Evolutionary conservation across 306 rosid genomes (phyloP), one percentile per base, ranked within the genome.

Genomic region (Echinosophora koreensis): DNA sequence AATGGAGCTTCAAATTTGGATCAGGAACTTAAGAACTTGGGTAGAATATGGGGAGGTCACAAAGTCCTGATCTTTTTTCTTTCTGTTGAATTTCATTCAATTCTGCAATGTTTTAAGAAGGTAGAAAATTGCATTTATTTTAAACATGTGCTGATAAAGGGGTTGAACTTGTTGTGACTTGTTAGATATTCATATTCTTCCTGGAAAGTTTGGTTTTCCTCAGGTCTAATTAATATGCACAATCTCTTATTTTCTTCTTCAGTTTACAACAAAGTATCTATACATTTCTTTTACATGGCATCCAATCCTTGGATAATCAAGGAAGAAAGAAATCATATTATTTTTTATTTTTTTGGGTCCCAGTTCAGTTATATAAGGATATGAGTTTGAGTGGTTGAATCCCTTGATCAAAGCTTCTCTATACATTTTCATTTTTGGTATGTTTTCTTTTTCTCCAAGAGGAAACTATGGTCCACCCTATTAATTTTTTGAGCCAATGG

Each of bases 21-120:
- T 66, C 71, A 28, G 76, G 51, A 30, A 8, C 76, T 77, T 37
- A 18, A 37, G 74, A 84, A 57, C 77, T 71, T 77, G 82, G 49
- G 63, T 70, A 44, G 71, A 80, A 69, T 30, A 30, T 37, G 47
- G 79, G 79, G 56, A 35, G 22, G 56, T 52, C 12, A 69, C 66
- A 15, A 47, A 59, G 55, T 34, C 62, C 51, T 54, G 30, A 52
- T 41, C 16, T 41, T 66, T 78, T 50, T 75, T 28, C n/a, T 51
- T 57, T 5, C 18, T 51, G 37, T 56, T 37, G 58, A 55, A 15
- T 73, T 71, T 72, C 61, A 52, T 42, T 32, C 18, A 3, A 8
- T 32, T 72, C 41, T 71, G 10, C 28, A 47, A n/a, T 63, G 58
- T 56, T 64, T 17, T 56, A 3, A 8, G 16, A 46, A 55, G 46